phyloP scores from a whole-genome alignment of 2,329 filamentous ascomycete genomes.

The Colletotrichum chrysophilum region DNA sequence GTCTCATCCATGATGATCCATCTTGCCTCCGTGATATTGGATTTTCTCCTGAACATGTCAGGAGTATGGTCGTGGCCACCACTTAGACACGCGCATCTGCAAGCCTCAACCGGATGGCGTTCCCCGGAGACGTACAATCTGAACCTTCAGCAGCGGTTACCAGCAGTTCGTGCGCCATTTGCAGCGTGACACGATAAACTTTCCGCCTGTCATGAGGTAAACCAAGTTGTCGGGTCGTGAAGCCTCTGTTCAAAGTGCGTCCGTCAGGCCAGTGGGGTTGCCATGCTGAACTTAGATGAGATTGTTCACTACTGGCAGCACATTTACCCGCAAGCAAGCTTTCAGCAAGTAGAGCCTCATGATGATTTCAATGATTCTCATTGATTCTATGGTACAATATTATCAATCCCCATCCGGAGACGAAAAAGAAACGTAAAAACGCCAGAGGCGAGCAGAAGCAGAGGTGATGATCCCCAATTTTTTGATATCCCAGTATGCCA shows the following conservation, averaged over 20 bases:
- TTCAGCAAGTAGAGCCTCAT: fast-evolving
- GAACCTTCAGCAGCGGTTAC: neutral
- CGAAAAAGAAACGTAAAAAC: neutral
- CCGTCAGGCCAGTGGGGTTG: fast-evolving
- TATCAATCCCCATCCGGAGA: neutral
- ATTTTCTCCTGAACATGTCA: neutral
- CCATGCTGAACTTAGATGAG: fast-evolving
- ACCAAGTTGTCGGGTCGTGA: neutral
- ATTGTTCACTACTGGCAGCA: fast-evolving
- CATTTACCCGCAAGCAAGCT: neutral
- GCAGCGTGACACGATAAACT: neutral
- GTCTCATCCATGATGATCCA: too few species aligned
- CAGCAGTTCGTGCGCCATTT: neutral
- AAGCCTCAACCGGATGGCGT: neutral
- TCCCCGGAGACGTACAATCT: neutral
- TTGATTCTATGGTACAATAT: neutral
- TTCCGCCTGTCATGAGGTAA: neutral
- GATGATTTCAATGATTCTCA: neutral
- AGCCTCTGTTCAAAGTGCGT: neutral
- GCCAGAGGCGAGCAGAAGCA: neutral
- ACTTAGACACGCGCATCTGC: neutral
- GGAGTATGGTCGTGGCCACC: neutral
- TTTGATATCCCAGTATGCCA: neutral
- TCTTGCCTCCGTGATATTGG: neutral
- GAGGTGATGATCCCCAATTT: neutral